Conservation (phyloP, 1,139 yeast genomes). For the Hanseniaspora uvarum region DNA sequence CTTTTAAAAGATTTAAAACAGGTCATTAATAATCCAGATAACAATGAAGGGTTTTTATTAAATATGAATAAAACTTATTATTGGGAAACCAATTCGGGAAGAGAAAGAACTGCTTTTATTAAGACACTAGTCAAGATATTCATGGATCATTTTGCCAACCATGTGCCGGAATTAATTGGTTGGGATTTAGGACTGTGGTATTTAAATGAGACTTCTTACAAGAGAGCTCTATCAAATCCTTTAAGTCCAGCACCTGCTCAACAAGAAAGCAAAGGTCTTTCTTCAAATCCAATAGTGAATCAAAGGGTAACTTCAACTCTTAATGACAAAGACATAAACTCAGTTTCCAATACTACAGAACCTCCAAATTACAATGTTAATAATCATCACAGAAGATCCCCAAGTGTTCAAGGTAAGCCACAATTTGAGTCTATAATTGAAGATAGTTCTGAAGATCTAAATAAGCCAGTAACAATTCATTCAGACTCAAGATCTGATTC, state of each 20-base stretch:
- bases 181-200: slow-evolving; percentile 37
- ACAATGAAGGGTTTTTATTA: slow-evolving; percentile 50
- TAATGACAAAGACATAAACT: slow-evolving; percentile 4
- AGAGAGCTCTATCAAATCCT: slow-evolving; percentile 25
- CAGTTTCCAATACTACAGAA: background rate
- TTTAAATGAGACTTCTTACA: slow-evolving; percentile 32
- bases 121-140: slow-evolving; percentile 54
- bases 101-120: slow-evolving; percentile 58
- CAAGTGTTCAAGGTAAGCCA: slow-evolving; percentile 15
- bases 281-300: slow-evolving; percentile 1
- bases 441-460: background rate
- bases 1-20: slow-evolving; percentile 58
- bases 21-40: slow-evolving; percentile 44
- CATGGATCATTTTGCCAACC: slow-evolving; percentile 58
- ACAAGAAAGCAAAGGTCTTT: background rate
- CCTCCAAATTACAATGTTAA: background rate
- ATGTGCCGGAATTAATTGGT: slow-evolving; percentile 50
- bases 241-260: slow-evolving; percentile 16
- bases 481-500: background rate
- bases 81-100: slow-evolving; percentile 68
- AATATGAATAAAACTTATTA: slow-evolving; percentile 69
- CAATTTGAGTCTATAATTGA: slow-evolving; percentile 8
- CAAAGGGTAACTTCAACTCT: slow-evolving; percentile 13
- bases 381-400: slow-evolving; percentile 10
- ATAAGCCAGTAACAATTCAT: background rate